A percentile compares a stretch with the other conserved stretches of the same genome.
Evolutionary conservation across 495 filamentous ascomycete genomes (phyloP).

Genomic region (Margaritispora aquatica): DNA sequence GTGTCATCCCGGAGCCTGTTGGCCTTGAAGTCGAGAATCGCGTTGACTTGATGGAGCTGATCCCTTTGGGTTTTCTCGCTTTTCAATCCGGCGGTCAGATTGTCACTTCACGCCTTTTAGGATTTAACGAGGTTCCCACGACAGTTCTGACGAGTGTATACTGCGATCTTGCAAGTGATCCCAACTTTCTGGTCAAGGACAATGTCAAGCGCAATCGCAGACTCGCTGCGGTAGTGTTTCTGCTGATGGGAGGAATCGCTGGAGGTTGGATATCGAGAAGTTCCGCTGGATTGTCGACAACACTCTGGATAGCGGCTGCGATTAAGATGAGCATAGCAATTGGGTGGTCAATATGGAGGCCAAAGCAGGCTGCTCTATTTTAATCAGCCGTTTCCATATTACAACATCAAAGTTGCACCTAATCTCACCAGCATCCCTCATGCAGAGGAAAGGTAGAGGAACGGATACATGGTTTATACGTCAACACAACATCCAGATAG

Average conservation of each 20-base stretch:
- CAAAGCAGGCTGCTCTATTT: neutral
- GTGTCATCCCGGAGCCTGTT: slow-evolving; percentile 34
- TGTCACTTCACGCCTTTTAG: slow-evolving; percentile 54
- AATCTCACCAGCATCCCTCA: no score
- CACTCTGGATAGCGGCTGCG: slow-evolving; percentile 53
- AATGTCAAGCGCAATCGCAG: slow-evolving; percentile 63
- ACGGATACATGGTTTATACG: no score
- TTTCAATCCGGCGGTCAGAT: slow-evolving; percentile 71
- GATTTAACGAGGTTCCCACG: slow-evolving; percentile 64
- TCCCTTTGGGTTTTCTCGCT: slow-evolving; percentile 57
- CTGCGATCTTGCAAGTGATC: slow-evolving; percentile 59
- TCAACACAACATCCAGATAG: no score
- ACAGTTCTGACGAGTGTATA: slow-evolving; percentile 69
- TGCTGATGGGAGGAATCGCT: slow-evolving; percentile 54
- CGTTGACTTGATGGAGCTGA: slow-evolving; percentile 34
- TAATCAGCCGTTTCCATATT: no score
- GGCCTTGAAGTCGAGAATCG: slow-evolving; percentile 26
- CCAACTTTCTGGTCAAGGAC: slow-evolving; percentile 38
- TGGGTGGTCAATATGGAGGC: slow-evolving; percentile 20
- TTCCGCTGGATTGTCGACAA: slow-evolving; percentile 44
- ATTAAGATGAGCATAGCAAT: slow-evolving; percentile 41
- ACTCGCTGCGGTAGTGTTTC: slow-evolving; percentile 45
- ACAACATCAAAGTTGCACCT: no score
- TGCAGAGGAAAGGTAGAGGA: no score
- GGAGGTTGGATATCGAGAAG: slow-evolving; percentile 59